These are phyloP conservation scores for Fraxinus albicans DNA, from an alignment of 305 asterid species.

Conservation along the genomic window DNA sequence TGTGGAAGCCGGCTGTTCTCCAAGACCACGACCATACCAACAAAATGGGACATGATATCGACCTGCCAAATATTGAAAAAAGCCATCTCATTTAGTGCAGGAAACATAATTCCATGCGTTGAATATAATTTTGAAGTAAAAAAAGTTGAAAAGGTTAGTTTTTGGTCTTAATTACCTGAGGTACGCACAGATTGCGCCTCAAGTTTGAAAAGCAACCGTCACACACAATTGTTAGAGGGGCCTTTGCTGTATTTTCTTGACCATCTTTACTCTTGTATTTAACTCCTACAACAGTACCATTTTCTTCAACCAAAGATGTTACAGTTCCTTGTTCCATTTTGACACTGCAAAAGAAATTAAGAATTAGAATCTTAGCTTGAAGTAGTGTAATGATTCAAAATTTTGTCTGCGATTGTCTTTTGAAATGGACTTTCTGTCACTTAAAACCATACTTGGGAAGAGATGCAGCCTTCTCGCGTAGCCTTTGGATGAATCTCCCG, in stretches of 20 bases:
- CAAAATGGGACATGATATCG: constrained; percentile 47
- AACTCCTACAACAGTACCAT: constrained; percentile 51
- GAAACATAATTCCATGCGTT: neutral
- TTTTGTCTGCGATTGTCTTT: neutral
- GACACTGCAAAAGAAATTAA: constrained; percentile 38
- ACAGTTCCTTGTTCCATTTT: constrained; percentile 59
- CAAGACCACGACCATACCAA: constrained; percentile 45
- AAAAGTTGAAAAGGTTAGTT: neutral
- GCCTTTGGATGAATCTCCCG: constrained; percentile 49
- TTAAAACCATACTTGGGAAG: constrained; percentile 39
- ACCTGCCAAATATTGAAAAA: constrained; percentile 22
- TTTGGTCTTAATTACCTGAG: constrained; percentile 31
- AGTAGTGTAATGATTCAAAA: neutral
- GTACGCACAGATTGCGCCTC: constrained; percentile 52
- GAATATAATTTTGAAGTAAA: neutral
- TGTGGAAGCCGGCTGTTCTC: constrained; percentile 48
- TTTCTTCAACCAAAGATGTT: constrained; percentile 50
- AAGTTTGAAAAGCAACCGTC: constrained; percentile 58
- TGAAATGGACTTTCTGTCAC: neutral
- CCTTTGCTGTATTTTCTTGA: constrained; percentile 35
- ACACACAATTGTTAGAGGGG: constrained; percentile 56
- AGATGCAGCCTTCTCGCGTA: constrained; percentile 47
- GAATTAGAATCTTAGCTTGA: constrained; percentile 2
- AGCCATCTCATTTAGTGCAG: neutral
- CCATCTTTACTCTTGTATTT: constrained; percentile 54